Evolutionary conservation across 352 stramenopile genomes (phyloP).

Genomic region (Phytophthora pini): DNA sequence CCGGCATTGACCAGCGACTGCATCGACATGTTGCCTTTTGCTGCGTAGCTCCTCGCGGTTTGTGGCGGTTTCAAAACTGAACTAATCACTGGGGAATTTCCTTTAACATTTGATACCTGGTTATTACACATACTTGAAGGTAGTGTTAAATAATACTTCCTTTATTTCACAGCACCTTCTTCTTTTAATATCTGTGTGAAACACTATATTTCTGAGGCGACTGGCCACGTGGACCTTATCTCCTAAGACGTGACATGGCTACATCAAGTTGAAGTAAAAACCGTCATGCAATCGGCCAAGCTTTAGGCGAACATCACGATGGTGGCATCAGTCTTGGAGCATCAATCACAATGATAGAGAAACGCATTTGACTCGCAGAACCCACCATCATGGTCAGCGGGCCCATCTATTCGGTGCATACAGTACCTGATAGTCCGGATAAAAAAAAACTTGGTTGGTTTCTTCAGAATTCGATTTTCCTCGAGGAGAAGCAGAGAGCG

Average conservation of each 20-base stretch:
- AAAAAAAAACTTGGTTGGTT: too few relatives aligned
- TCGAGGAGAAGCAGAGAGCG: too few relatives aligned
- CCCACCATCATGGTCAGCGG: too few relatives aligned
- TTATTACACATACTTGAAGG: conserved; percentile 11
- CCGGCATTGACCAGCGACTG: conserved; percentile 66
- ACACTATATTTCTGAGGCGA: conserved; percentile 3
- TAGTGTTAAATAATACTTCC: background rate
- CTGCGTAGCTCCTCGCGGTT: conserved; percentile 1
- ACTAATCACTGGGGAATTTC: background rate
- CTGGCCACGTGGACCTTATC: conserved; percentile 1
- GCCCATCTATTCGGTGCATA: too few relatives aligned
- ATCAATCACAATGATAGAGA: too few relatives aligned
- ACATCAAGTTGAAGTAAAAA: conserved; percentile 12
- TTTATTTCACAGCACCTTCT: background rate
- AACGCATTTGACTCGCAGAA: too few relatives aligned
- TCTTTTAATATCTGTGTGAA: background rate
- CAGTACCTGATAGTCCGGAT: too few relatives aligned
- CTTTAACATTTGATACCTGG: background rate
- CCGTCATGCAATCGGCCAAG: too few relatives aligned
- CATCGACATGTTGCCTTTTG: conserved; percentile 54
- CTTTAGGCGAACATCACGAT: too few relatives aligned
- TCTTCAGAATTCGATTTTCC: too few relatives aligned
- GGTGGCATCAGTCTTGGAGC: too few relatives aligned
- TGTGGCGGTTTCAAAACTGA: conserved; percentile 10
- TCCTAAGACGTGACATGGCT: conserved; percentile 21